Evolutionary conservation across 805 yeast genomes (phyloP).

Genomic region (Metschnikowia koreensis): DNA sequence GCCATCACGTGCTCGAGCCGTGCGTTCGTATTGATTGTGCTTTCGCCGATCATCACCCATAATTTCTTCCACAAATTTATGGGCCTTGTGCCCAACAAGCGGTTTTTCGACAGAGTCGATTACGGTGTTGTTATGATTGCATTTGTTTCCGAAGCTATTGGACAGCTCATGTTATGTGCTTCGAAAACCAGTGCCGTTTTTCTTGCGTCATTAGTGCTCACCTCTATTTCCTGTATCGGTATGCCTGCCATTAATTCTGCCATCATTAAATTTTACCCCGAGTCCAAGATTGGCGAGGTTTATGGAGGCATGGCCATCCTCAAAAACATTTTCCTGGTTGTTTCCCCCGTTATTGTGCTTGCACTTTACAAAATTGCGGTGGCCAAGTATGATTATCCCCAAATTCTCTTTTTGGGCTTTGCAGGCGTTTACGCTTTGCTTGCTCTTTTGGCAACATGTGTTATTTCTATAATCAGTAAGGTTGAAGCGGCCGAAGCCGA

Average conservation of each 20-base stretch:
- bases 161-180: conserved; percentile 33
- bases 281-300: conserved; percentile 62
- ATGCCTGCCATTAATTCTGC: conserved; percentile 58
- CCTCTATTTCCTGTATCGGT: conserved; percentile 40
- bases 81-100: conserved; percentile 31
- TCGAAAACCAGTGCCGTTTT: conserved; percentile 29
- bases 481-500: conserved; percentile 10
- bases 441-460: conserved; percentile 6
- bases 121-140: conserved; percentile 35
- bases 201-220: conserved; percentile 33
- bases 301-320: conserved; percentile 68
- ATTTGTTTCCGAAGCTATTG: conserved; percentile 37
- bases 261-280: conserved; percentile 59
- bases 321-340: conserved; percentile 48
- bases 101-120: conserved; percentile 54
- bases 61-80: conserved; percentile 29
- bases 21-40: conserved; percentile 46
- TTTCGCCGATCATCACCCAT: conserved; percentile 50
- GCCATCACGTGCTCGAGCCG: conserved; percentile 50
- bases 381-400: conserved; percentile 28
- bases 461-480: conserved; percentile 8
- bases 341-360: conserved; percentile 50
- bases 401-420: conserved; percentile 24
- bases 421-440: conserved; percentile 11
- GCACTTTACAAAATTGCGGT: conserved; percentile 41